Evolutionary conservation across 371 early-diverging fungal genomes (phyloP).

Genomic region (Mortierella sp.): DNA sequence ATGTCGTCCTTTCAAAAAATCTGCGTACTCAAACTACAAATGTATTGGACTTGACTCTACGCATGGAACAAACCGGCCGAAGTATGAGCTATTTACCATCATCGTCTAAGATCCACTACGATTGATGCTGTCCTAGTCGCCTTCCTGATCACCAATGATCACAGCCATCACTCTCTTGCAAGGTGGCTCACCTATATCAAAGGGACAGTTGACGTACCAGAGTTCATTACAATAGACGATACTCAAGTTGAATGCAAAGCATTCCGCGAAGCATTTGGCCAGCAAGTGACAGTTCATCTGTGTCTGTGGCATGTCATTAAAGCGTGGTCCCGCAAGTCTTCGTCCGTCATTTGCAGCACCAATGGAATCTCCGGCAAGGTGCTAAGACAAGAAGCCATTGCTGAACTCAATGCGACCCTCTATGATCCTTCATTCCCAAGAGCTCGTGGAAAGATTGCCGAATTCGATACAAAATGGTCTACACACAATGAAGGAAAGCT

Average conservation of each 20-base stretch:
- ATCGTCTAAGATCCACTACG: neutral
- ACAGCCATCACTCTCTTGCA: neutral
- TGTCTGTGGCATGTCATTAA: neutral
- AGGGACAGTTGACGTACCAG: neutral
- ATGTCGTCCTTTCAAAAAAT: neutral
- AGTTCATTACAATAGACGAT: neutral
- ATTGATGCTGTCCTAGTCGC: neutral
- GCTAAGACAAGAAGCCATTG: neutral
- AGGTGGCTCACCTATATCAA: neutral
- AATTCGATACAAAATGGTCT: neutral
- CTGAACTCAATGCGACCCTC: too few species aligned
- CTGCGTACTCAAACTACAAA: neutral
- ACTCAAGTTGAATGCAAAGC: neutral
- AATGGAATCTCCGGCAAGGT: neutral
- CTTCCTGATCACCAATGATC: slow-evolving; percentile 2
- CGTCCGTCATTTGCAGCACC: neutral
- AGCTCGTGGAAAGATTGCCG: too few species aligned
- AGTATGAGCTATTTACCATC: neutral
- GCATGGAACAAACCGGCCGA: neutral
- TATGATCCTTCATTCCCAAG: too few species aligned
- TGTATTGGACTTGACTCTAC: slow-evolving; percentile 1
- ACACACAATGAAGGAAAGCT: neutral
- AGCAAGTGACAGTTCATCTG: neutral
- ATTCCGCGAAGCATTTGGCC: neutral
- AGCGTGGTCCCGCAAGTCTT: neutral